phyloP scores from a whole-genome alignment of 768 basidiomycete species.

The Rhizopogon roseolus region DNA sequence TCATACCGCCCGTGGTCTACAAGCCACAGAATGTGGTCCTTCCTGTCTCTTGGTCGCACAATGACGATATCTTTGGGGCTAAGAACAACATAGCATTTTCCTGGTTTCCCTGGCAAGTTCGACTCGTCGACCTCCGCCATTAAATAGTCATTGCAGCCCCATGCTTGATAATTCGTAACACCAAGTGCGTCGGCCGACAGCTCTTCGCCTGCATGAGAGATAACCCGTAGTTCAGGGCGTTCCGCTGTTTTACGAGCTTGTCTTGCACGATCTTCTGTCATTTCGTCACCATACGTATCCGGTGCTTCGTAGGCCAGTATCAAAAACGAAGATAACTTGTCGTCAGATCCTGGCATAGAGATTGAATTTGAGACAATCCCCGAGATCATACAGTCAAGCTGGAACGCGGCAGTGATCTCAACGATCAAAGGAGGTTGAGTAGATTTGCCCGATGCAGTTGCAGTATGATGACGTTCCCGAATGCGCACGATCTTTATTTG shows the following conservation, averaged over 20 bases:
- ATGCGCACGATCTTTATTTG: conserved; percentile 87
- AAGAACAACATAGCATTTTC: conserved; percentile 72
- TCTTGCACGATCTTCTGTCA: conserved; percentile 62
- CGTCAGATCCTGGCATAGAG: conserved; percentile 17
- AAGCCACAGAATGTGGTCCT: conserved; percentile 90
- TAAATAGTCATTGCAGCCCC: conserved; percentile 90
- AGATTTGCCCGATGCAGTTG: conserved; percentile 35
- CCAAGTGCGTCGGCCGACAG: conserved; percentile 79
- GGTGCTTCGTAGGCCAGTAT: conserved; percentile 85
- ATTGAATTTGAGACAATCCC: conserved; percentile 80
- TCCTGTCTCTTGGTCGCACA: conserved; percentile 81
- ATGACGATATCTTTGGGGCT: conserved; percentile 85
- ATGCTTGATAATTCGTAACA: conserved; percentile 73
- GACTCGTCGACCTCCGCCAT: conserved; percentile 46
- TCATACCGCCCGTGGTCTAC: conserved; percentile 84
- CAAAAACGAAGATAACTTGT: conserved; percentile 53
- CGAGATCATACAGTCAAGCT: conserved; percentile 92
- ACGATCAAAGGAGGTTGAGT: conserved; percentile 61
- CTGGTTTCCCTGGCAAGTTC: conserved; percentile 18
- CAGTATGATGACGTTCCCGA: conserved; percentile 50
- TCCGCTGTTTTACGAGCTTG: conserved; percentile 83
- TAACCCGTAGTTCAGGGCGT: conserved; percentile 91
- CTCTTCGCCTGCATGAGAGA: conserved; percentile 86
- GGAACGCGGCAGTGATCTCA: conserved; percentile 89
- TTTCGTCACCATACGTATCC: conserved; percentile 63